These are phyloP conservation scores for Sugiyamaella japonica DNA, from an alignment of 1,139 yeast genomes.

Conservation along the genomic window DNA sequence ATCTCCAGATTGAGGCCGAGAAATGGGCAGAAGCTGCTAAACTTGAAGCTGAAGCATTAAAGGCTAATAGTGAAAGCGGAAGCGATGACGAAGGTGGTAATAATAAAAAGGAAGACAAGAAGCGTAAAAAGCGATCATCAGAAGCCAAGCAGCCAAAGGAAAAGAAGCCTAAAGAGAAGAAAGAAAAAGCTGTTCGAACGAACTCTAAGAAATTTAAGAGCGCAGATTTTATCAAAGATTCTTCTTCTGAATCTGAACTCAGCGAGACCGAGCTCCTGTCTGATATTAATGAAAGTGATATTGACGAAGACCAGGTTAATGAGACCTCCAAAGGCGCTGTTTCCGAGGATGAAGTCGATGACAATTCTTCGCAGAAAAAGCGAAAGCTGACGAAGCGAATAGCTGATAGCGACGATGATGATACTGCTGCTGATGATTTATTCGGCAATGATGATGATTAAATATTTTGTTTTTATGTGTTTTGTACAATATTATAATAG, in stretches of 20 bases:
- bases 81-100: slow-evolving; percentile 2
- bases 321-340: slow-evolving; percentile 16
- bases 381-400: slow-evolving; percentile 30
- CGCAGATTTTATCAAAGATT: slow-evolving; percentile 26
- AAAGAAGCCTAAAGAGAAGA: slow-evolving; percentile 24
- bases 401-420: slow-evolving; percentile 39
- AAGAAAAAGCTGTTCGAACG: slow-evolving; percentile 19
- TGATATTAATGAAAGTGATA: slow-evolving; percentile 17
- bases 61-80: slow-evolving; percentile 10
- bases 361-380: slow-evolving; percentile 25
- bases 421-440: slow-evolving; percentile 31
- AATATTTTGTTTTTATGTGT: neutral
- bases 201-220: slow-evolving; percentile 30
- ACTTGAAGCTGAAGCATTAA: slow-evolving; percentile 37
- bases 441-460: slow-evolving; percentile 36
- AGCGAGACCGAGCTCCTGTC: slow-evolving; percentile 26
- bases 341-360: slow-evolving; percentile 21
- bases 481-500: slow-evolving; percentile 8
- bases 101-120: slow-evolving; percentile 20
- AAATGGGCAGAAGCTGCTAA: slow-evolving; percentile 61
- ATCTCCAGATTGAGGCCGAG: slow-evolving; percentile 76
- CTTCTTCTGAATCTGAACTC: slow-evolving; percentile 24
- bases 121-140: slow-evolving; percentile 22
- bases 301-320: slow-evolving; percentile 4
- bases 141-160: slow-evolving; percentile 18